Conservation (phyloP, 331 rosid genomes). For the Acacia pycnantha region DNA sequence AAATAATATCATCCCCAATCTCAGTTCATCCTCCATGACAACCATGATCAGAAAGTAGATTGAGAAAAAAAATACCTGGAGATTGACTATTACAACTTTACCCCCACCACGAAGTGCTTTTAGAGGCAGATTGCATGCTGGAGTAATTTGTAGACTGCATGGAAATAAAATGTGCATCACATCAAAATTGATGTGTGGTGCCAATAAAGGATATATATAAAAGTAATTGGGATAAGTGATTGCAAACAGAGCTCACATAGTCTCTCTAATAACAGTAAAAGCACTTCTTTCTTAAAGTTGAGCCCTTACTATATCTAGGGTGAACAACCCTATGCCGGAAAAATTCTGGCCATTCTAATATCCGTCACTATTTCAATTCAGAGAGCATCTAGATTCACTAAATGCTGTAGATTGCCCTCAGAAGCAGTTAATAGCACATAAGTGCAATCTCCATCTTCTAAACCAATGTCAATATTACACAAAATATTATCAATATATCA, state of each 20-base stretch:
- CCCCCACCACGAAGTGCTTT: conserved; percentile 96
- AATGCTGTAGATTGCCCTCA: too few species aligned
- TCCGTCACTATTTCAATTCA: too few species aligned
- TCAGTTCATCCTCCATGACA: neutral
- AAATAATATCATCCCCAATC: neutral
- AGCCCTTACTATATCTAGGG: neutral
- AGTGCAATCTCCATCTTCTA: neutral
- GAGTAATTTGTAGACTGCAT: conserved; percentile 95
- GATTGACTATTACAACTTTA: conserved; percentile 89
- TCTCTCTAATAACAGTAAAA: neutral
- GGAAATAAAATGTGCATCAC: neutral
- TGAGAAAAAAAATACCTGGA: conserved; percentile 59
- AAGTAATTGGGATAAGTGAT: neutral
- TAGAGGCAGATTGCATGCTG: conserved; percentile 97
- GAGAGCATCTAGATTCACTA: too few species aligned
- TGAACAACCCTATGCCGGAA: neutral
- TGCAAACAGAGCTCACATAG: neutral
- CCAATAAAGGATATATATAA: neutral
- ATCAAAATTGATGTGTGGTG: conserved; percentile 5
- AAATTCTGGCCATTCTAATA: neutral
- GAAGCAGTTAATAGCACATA: too few species aligned
- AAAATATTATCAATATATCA: neutral
- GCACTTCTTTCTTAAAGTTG: neutral
- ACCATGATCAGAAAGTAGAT: neutral
- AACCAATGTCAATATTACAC: neutral